Evolutionary conservation across 2,329 filamentous ascomycete genomes (phyloP), one percentile per base, ranked within the genome.

Genomic region (Cladosporium velox): DNA sequence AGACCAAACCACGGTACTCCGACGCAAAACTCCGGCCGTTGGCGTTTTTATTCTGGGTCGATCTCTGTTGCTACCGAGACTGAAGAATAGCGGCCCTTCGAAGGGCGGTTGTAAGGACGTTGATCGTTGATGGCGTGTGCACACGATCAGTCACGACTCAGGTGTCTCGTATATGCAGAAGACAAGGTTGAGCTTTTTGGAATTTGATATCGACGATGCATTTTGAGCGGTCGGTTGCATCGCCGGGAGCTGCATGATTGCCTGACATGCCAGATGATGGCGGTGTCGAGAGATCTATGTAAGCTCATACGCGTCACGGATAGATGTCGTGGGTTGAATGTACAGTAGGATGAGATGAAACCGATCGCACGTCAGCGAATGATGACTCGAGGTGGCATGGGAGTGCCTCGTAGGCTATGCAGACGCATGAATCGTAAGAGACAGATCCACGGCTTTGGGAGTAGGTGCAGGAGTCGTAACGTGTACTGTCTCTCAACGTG

Each of bases 351-450:
- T 26, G 57, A 59, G 57, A 44, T 30, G 57, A 59, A 24, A 30
- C 24, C 35, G 57, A 30, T 59, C 57, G 57, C 28, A 30, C 57
- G 57, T 44, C 38, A 59, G 57, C 57, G n/a, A 41, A 44, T 59
- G 35, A 41, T 21, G 32, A 21, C 41, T 21, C 41, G 41, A n/a
- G 41, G 6, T n/a, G 38, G 38, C 18, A 18, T 44, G 35, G 21
- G 21, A 24, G 14, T 41, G 14, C n/a, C 35, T 30, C 18, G 34
- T 30, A 44, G 14, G 57, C 14, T 26, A 47, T 59, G 57, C 38
- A 58, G 34, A 47, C 12, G 57, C 35, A 59, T 24, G 35, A 59
- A 10, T 28, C 24, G 8, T 26, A 41, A 14, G 26, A 15, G 15
- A 28, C 35, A 28, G 35, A 10, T 21, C 38, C 57, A 59, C 18